Evolutionary conservation across 257 asterid species (phyloP).

Genomic region (Scutellaria minor): DNA sequence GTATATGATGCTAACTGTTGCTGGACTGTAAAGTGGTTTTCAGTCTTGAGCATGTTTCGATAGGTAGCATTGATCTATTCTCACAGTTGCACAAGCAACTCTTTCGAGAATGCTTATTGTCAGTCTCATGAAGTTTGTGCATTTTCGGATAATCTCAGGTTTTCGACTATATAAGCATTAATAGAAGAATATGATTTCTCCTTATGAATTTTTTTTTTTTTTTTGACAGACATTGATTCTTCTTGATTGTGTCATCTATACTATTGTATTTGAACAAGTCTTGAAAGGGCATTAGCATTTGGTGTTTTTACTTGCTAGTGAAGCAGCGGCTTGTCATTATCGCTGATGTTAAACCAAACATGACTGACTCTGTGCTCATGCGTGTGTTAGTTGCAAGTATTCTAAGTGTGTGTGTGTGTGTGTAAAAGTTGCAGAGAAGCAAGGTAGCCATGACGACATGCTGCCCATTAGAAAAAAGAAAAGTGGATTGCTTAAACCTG

Average conservation of each 20-base stretch:
- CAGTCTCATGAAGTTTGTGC: not conserved
- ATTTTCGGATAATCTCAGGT: not conserved
- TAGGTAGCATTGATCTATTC: not conserved
- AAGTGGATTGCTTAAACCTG: not conserved
- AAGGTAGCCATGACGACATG: not conserved
- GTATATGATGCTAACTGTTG: slow-evolving; percentile 15
- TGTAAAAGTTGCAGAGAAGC: slow-evolving; percentile 11
- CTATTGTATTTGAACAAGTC: slow-evolving; percentile 9
- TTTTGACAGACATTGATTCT: not conserved
- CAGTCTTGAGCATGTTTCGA: not conserved
- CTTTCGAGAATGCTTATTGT: slow-evolving; percentile 1
- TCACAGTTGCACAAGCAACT: not conserved
- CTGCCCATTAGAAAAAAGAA: not conserved
- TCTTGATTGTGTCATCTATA: not conserved
- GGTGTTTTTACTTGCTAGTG: not conserved
- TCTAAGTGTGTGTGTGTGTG: not conserved
- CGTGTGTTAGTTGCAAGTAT: not conserved
- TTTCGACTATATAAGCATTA: slow-evolving; percentile 8
- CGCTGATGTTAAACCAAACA: not conserved
- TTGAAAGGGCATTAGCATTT: slow-evolving; percentile 13
- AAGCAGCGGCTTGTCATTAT: too few relatives aligned
- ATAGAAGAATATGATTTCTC: slow-evolving; percentile 1
- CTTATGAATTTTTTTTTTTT: not conserved
- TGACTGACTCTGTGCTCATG: not conserved
- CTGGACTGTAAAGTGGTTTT: not conserved